phyloP scores from a whole-genome alignment of 1,139 yeast genomes.

The Pichia sp. region DNA sequence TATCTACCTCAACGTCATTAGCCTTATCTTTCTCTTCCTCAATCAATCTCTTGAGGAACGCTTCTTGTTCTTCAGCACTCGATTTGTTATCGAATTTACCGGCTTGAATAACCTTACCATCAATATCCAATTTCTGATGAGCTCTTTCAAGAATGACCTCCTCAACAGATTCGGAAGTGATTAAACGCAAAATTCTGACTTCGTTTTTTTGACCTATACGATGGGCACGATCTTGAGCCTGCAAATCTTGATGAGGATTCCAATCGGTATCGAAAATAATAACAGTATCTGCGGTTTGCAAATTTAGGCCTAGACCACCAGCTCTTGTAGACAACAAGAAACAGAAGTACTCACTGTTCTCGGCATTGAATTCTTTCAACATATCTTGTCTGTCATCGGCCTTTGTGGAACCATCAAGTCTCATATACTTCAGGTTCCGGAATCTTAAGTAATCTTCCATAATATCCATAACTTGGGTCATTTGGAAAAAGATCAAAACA shows the following conservation, averaged over 20 bases:
- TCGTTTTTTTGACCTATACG: conserved; percentile 88
- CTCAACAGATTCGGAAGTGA: conserved; percentile 79
- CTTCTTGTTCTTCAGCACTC: conserved; percentile 79
- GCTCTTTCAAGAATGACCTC: conserved; percentile 80
- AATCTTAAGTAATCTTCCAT: conserved; percentile 78
- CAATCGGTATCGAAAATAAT: conserved; percentile 86
- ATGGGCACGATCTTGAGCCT: conserved; percentile 88
- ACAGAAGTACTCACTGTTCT: conserved; percentile 68
- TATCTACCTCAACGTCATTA: conserved; percentile 47
- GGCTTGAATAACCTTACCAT: conserved; percentile 84
- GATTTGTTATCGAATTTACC: conserved; percentile 84
- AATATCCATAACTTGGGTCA: conserved; percentile 86
- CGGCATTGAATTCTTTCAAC: conserved; percentile 68
- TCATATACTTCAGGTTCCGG: conserved; percentile 60
- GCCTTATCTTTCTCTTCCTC: conserved; percentile 67
- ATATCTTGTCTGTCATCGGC: conserved; percentile 75
- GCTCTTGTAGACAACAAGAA: conserved; percentile 82
- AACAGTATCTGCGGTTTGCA: conserved; percentile 86
- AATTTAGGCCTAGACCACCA: conserved; percentile 82
- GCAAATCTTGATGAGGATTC: conserved; percentile 91
- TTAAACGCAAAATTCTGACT: conserved; percentile 72
- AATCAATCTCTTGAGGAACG: conserved; percentile 60
- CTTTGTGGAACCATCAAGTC: conserved; percentile 79
- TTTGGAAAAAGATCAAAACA: conserved; percentile 77
- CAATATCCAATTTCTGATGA: conserved; percentile 76